Conservation (phyloP, 805 yeast genomes). For the Sugiyamaella marilandica region DNA sequence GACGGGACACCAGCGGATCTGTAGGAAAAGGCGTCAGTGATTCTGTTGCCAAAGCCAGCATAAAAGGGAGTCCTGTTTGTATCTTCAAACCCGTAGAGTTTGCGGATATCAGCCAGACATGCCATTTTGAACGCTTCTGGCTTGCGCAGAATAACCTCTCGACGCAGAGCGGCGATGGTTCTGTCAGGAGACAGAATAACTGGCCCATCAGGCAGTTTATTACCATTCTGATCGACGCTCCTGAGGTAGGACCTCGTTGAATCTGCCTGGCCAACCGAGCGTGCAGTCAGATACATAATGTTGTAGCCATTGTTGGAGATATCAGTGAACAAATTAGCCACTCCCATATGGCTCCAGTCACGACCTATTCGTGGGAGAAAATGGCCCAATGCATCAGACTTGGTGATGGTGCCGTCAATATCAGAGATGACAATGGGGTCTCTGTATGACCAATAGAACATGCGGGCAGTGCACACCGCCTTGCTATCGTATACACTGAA, state of each 20-base stretch:
- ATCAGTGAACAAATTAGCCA: slow-evolving; percentile 86
- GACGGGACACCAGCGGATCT: slow-evolving; percentile 91
- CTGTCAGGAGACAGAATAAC: slow-evolving; percentile 94
- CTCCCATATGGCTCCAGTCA: slow-evolving; percentile 98
- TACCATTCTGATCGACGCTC: slow-evolving; percentile 73
- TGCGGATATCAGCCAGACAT: slow-evolving; percentile 78
- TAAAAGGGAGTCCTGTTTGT: slow-evolving; percentile 46
- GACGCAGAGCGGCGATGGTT: slow-evolving; percentile 86
- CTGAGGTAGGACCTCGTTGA: slow-evolving; percentile 77
- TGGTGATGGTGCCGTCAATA: slow-evolving; percentile 96
- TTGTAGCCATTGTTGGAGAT: slow-evolving; percentile 85
- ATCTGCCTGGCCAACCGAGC: slow-evolving; percentile 95
- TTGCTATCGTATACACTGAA: slow-evolving; percentile 82
- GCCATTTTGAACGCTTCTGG: slow-evolving; percentile 99
- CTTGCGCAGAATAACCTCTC: slow-evolving; percentile 89
- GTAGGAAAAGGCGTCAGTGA: slow-evolving; percentile 93
- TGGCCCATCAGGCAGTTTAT: slow-evolving; percentile 78
- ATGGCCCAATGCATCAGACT: slow-evolving; percentile 96
- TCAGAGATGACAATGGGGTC: slow-evolving; percentile 94
- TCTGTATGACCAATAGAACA: slow-evolving; percentile 77
- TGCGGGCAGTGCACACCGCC: slow-evolving; percentile 65
- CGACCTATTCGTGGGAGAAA: slow-evolving; percentile 88
- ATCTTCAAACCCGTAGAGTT: slow-evolving; percentile 50
- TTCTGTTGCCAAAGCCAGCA: slow-evolving; percentile 96
- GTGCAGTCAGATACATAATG: slow-evolving; percentile 86